Percentiles rank a stretch among this genome's conserved stretches.
phyloP scores from a whole-genome alignment of 805 yeast genomes.

The Myxozyma nipponensis region DNA sequence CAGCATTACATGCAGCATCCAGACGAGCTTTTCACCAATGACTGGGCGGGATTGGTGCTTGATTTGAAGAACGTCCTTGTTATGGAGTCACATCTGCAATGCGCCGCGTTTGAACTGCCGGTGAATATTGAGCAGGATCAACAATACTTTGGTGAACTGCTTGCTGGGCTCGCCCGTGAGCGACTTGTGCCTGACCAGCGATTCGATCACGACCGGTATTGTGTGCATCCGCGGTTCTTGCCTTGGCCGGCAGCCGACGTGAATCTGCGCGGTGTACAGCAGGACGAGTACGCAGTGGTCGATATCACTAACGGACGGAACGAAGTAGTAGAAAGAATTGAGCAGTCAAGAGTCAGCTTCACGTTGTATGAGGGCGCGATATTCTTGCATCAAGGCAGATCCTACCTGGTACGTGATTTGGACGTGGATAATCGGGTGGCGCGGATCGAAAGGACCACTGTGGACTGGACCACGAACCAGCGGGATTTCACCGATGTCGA shows the following conservation, averaged over 20 bases:
- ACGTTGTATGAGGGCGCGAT: conserved; percentile 86
- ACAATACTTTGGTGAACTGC: conserved; percentile 51
- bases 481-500: conserved; percentile 93
- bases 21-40: conserved; percentile 48
- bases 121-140: conserved; percentile 52
- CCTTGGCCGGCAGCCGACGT: conserved; percentile 82
- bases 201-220: conserved; percentile 42
- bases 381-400: conserved; percentile 87
- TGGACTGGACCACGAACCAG: conserved; percentile 90
- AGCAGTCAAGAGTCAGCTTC: conserved; percentile 82
- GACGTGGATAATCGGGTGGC: conserved; percentile 77
- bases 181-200: conserved; percentile 30
- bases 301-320: conserved; percentile 78
- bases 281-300: conserved; percentile 81
- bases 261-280: conserved; percentile 77
- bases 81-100: conserved; percentile 80
- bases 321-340: conserved; percentile 80
- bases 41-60: conserved; percentile 50
- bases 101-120: conserved; percentile 89
- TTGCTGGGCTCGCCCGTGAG: conserved; percentile 38
- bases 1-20: conserved; percentile 76
- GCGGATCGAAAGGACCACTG: conserved; percentile 80
- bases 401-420: conserved; percentile 81
- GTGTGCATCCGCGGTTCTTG: conserved; percentile 54
- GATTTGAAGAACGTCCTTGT: conserved; percentile 61